Conservation (phyloP, 768 basidiomycete genomes). For the Albatrellus ellisii region DNA sequence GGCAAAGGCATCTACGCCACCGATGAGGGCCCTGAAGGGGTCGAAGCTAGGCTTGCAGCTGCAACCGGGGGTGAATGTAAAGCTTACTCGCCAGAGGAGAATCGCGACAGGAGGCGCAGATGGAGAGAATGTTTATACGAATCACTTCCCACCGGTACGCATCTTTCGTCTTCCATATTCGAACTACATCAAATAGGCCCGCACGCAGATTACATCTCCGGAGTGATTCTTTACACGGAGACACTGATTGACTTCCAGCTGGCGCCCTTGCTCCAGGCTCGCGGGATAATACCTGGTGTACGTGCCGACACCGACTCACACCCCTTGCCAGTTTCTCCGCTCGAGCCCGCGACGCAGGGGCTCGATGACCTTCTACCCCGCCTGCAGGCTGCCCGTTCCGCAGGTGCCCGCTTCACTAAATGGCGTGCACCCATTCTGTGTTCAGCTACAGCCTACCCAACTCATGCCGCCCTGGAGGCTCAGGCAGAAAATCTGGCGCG, state of each 20-base stretch:
- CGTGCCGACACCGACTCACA: conserved; percentile 37
- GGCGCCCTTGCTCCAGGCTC: conserved; percentile 27
- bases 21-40: conserved; percentile 34
- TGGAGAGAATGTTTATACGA: conserved; percentile 34
- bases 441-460: conserved; percentile 27
- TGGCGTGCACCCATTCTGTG: conserved; percentile 39
- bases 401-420: conserved; percentile 37
- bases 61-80: conserved; percentile 20
- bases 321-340: conserved; percentile 29
- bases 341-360: conserved; percentile 37
- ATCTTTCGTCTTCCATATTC: neutral
- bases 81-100: conserved; percentile 22
- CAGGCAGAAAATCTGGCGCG: conserved; percentile 35
- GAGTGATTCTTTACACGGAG: conserved; percentile 37
- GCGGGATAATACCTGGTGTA: conserved; percentile 35
- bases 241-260: conserved; percentile 37
- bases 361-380: conserved; percentile 31
- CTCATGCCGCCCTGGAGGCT: conserved; percentile 27
- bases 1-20: conserved; percentile 43
- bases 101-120: conserved; percentile 25
- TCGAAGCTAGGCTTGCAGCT: conserved; percentile 26
- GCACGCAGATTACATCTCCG: conserved; percentile 31
- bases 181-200: neutral
- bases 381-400: conserved; percentile 28
- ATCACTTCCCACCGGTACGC: conserved; percentile 25